Base-by-base conservation (phyloP, 1,284 basidiomycete genomes). In the Athelia psychrophila region DNA sequence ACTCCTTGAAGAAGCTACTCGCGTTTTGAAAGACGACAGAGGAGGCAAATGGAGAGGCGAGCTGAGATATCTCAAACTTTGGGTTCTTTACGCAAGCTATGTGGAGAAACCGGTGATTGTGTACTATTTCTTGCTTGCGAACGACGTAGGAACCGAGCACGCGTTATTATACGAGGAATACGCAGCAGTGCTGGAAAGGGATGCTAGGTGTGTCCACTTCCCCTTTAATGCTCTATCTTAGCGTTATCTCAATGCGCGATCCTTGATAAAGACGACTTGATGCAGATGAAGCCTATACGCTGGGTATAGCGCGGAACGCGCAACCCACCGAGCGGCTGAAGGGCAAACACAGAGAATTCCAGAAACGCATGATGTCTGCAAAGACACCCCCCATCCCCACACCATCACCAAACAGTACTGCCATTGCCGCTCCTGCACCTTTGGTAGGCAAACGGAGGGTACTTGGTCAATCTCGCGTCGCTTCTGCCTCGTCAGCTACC, bases 121-220 rank as follows among this genome's bases (percentile, higher is more conserved):
- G 58, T 95, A 88, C 76, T 78, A 84, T 59, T 97, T 93, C 68
- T 73, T 97, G 60, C 79, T 97, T 56, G 86, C 87, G 1, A 93
- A 95, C 59, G 91, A 96, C 57, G 91, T 98, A 58, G 95, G 94
- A 0, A 89, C 92, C 8, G 76, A 75, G 15, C 85, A 88, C 64
- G 86, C 91, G 2, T 68, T 90, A 33, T 75, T 98, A 42, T 98
- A 98, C 64, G 95, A 98, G 66, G 95, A 97, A 67, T 93, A 89
- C 69, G 95, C 94, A 0, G 76, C 79, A 24, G 83, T 89, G 3
- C 73, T 93, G 33, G 95, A 98, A 66, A 74, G 84, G 27, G 80
- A 86, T 51, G 80, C 81, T 45, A 56, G 65, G 67, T 67, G 35
- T 19, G 48, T 46, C 47, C 32, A 42, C 44, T 30, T 51, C 24